These are phyloP conservation scores for Neurospora sp. DNA, from an alignment of 495 filamentous ascomycete genomes.

Conservation along the genomic window DNA sequence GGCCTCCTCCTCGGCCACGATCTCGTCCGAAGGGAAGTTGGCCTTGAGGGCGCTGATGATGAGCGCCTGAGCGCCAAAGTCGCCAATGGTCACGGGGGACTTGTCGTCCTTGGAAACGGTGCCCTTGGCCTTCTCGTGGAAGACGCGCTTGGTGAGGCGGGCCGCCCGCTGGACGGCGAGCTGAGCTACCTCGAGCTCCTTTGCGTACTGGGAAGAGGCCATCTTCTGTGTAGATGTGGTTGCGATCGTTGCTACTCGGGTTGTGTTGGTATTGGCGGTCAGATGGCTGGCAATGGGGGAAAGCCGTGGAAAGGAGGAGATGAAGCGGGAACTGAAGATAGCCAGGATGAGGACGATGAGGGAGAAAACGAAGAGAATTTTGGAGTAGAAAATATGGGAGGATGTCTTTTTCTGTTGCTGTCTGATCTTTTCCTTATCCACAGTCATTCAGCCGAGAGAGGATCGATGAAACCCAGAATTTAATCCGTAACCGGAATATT, in stretches of 20 bases:
- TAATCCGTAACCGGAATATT: not conserved
- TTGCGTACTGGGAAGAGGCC: slow-evolving; percentile 43
- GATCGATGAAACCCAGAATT: not conserved
- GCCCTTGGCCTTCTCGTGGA: slow-evolving; percentile 83
- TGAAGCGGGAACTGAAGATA: slow-evolving; percentile 1
- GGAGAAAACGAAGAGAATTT: slow-evolving; percentile 5
- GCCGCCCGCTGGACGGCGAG: slow-evolving; percentile 86
- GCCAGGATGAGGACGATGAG: slow-evolving; percentile 18
- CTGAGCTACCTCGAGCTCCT: slow-evolving; percentile 77
- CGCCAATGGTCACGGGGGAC: slow-evolving; percentile 94
- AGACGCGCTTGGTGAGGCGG: slow-evolving; percentile 84
- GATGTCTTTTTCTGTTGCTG: not conserved
- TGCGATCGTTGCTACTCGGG: not conserved
- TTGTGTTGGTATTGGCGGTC: not conserved
- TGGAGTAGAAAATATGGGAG: not conserved
- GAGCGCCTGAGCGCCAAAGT: slow-evolving; percentile 94
- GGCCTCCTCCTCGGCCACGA: slow-evolving; percentile 93
- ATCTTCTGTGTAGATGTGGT: slow-evolving; percentile 6
- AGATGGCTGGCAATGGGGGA: not conserved
- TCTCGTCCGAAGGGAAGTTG: slow-evolving; percentile 82
- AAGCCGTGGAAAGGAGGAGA: slow-evolving; percentile 4
- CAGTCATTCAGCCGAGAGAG: not conserved
- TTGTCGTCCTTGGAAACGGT: slow-evolving; percentile 89
- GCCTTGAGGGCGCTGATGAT: slow-evolving; percentile 82
- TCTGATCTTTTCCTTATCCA: not conserved